Conservation (phyloP, 352 stramenopile species). For the Peronosclerospora sorghi region DNA sequence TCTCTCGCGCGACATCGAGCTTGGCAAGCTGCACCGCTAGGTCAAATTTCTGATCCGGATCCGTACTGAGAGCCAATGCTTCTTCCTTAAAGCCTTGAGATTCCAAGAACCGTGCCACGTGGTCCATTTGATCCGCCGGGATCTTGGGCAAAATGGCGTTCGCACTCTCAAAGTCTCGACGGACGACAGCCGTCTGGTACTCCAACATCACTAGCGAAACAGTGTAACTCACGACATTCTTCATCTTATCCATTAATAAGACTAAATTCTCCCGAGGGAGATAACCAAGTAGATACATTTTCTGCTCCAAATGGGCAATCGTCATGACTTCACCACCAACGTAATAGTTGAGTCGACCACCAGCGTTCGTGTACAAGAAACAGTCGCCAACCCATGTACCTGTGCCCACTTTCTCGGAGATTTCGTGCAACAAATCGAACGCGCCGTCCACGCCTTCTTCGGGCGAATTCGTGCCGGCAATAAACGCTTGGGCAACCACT, state of each 20-base stretch:
- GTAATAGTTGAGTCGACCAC: slow-evolving; percentile 95
- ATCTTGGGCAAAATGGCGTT: slow-evolving; percentile 95
- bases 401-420: slow-evolving; percentile 91
- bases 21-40: slow-evolving; percentile 95
- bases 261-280: slow-evolving; percentile 96
- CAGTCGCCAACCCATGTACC: slow-evolving; percentile 99
- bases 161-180: slow-evolving; percentile 95
- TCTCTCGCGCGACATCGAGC: slow-evolving; percentile 89
- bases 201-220: slow-evolving; percentile 93
- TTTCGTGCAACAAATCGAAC: slow-evolving; percentile 97
- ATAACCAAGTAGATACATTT: slow-evolving; percentile 97
- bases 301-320: slow-evolving; percentile 91
- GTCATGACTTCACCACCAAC: slow-evolving; percentile 99
- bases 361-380: slow-evolving; percentile 97
- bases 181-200: slow-evolving; percentile 98
- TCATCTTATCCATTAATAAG: slow-evolving; percentile 97
- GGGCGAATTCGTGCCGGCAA: slow-evolving; percentile 67
- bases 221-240: slow-evolving; percentile 87
- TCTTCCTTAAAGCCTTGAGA: slow-evolving; percentile 98
- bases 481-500: slow-evolving; percentile 81
- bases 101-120: slow-evolving; percentile 92
- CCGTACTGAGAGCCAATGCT: slow-evolving; percentile 86
- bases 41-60: slow-evolving; percentile 98
- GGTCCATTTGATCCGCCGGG: slow-evolving; percentile 78
- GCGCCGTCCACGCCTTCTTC: slow-evolving; percentile 96